phyloP scores from a whole-genome alignment of 2,329 filamentous ascomycete species.

The Geoglossum cookeanum region DNA sequence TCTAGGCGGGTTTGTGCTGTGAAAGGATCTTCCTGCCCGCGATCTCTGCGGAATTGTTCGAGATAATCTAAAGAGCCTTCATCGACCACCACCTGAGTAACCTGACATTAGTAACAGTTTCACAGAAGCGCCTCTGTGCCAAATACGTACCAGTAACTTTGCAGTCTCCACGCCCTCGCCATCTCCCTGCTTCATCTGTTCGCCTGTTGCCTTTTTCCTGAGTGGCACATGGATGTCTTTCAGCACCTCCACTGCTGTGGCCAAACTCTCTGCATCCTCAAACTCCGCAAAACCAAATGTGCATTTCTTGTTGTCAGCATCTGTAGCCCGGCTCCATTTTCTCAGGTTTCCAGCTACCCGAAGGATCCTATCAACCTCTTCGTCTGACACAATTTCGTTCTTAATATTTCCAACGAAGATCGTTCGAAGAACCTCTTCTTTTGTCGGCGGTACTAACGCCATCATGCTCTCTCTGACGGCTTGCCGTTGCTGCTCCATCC shows the following conservation, averaged over 20 bases:
- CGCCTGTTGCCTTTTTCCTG: constrained; percentile 45
- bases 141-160: constrained; percentile 39
- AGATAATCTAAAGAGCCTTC: constrained; percentile 67
- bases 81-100: constrained; percentile 48
- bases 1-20: constrained; percentile 49
- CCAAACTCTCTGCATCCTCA: constrained; percentile 75
- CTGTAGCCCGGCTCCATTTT: constrained; percentile 64
- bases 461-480: constrained; percentile 49
- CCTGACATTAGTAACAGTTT: constrained; percentile 9
- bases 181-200: constrained; percentile 19
- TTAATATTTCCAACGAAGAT: constrained; percentile 81
- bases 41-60: constrained; percentile 55
- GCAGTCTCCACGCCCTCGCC: constrained; percentile 38
- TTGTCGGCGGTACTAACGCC: constrained; percentile 60
- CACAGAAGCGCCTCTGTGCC: constrained; percentile 1
- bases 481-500: constrained; percentile 46
- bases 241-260: constrained; percentile 68
- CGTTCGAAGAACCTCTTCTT: constrained; percentile 79
- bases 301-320: constrained; percentile 63
- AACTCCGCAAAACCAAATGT: constrained; percentile 93
- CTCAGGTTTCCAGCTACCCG: constrained; percentile 58
- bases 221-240: constrained; percentile 64
- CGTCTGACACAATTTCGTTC: constrained; percentile 56
- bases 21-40: constrained; percentile 41
- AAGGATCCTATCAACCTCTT: constrained; percentile 61